phyloP scores from a whole-genome alignment of 768 basidiomycete genomes.

The Epithele typhae region DNA sequence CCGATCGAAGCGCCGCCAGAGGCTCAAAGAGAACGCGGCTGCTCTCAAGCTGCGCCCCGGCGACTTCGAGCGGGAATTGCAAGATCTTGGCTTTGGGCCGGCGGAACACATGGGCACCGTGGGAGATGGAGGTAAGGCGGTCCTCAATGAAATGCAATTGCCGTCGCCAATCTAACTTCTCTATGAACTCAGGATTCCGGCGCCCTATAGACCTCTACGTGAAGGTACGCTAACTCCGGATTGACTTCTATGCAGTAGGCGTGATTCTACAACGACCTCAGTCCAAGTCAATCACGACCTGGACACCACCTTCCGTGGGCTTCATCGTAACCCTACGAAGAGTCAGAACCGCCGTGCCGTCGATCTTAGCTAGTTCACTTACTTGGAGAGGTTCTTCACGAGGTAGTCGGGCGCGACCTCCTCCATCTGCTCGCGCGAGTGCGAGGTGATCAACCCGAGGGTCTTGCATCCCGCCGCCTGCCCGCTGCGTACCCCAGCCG shows the following conservation, averaged over 20 bases:
- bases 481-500: slow-evolving; percentile 78
- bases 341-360: not conserved
- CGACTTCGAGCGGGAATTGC: slow-evolving; percentile 53
- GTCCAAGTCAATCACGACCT: slow-evolving; percentile 39
- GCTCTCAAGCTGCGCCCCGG: slow-evolving; percentile 56
- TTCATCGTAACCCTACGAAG: slow-evolving; percentile 26
- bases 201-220: slow-evolving; percentile 61
- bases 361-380: slow-evolving; percentile 10
- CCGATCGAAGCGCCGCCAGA: slow-evolving; percentile 26
- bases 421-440: slow-evolving; percentile 63
- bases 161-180: slow-evolving; percentile 11
- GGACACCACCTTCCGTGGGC: slow-evolving; percentile 33
- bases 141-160: slow-evolving; percentile 25
- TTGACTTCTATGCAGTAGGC: not conserved
- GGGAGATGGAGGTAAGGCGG: slow-evolving; percentile 65
- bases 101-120: slow-evolving; percentile 44
- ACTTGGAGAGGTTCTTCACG: slow-evolving; percentile 70
- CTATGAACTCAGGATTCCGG: slow-evolving; percentile 45
- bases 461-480: slow-evolving; percentile 80
- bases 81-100: slow-evolving; percentile 57
- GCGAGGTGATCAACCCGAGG: slow-evolving; percentile 79
- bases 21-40: slow-evolving; percentile 57
- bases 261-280: slow-evolving; percentile 5
- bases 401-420: slow-evolving; percentile 62
- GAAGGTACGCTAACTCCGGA: slow-evolving; percentile 35